Evolutionary conservation across 75 land plant species (phyloP), one percentile per base, ranked within the genome.

Genomic region (Pinus tabuliformis): DNA sequence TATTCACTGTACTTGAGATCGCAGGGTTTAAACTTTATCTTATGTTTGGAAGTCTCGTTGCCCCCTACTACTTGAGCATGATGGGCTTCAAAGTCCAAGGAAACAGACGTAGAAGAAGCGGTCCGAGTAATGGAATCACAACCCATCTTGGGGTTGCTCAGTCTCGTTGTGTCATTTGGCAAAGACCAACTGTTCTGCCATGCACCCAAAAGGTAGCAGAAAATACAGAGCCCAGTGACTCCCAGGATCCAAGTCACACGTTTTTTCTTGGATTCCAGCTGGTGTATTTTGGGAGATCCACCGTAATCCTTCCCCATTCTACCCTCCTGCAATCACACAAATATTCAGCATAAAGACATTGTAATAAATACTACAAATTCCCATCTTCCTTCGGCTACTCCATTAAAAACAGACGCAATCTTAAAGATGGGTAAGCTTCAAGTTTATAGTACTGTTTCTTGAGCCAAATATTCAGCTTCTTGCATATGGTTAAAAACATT

Each of bases 201-300:
- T 20, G 91, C 87, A 8, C 94, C 99, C 45, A 95, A 79, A 20
- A 95, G 54, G 78, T 95, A 95, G 82, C 78, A 95, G 65, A 90
- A 59, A 30, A 83, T 63, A 62, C 98, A 95, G 33, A 95, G 91
- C 58, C 85, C 94, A 56, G 75, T 85, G 5, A 87, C 86, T 12
- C 58, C 85, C 60, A 88, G 36, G 7, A 91, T 82, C 87, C 89
- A 95, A 2, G 92, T 76, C 15, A 90, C 63, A 2, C 89, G 86
- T 56, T 77, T 81, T 28, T 81, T 76, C 78, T 75, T 89, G 22
- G 74, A 39, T 17, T 88, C 89, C 22, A 78, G 3, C 57, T 86
- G 86, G 36, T 86, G 86, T 37, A 63, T 68, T 84, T 91, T 91
- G 18, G 91, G 91, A 62, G 94, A 89, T 61, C 87, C 87, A 72